Conservation (phyloP, 2,329 filamentous ascomycete species). For the Cadophora sp. region DNA sequence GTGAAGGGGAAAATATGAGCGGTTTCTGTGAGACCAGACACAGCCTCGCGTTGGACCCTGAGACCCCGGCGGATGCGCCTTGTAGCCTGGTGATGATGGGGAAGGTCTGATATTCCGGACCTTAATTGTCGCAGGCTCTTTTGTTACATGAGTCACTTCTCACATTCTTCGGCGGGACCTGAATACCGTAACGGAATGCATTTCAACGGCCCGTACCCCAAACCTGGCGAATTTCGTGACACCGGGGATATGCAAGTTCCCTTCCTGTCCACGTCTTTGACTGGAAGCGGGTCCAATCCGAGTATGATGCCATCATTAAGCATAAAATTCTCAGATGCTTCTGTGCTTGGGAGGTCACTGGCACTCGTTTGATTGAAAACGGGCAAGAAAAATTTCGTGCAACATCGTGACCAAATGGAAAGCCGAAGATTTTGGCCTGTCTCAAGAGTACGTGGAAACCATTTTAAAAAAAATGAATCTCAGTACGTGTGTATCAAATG, state of each 20-base stretch:
- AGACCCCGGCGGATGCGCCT: constrained; percentile 2
- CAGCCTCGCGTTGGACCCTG: constrained; percentile 2
- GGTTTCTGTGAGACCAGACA: constrained; percentile 6
- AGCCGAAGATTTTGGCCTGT: neutral
- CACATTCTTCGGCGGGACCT: neutral
- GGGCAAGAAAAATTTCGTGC: neutral
- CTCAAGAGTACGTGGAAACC: neutral
- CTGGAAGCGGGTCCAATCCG: neutral
- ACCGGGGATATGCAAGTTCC: constrained; percentile 2
- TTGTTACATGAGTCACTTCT: constrained; percentile 1
- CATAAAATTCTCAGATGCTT: neutral
- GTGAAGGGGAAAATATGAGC: neutral
- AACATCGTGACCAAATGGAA: neutral
- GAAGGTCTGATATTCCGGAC: neutral
- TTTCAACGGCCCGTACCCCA: neutral
- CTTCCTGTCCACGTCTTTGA: neutral
- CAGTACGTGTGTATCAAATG: neutral
- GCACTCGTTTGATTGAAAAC: neutral
- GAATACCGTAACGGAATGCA: neutral
- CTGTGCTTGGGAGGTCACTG: neutral
- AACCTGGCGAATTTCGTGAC: neutral
- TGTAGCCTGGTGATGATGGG: neutral
- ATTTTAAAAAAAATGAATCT: neutral
- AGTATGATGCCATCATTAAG: neutral
- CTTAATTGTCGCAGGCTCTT: neutral